Base-by-base conservation (phyloP, 352 stramenopile species). In the Phytophthora nicotianae region DNA sequence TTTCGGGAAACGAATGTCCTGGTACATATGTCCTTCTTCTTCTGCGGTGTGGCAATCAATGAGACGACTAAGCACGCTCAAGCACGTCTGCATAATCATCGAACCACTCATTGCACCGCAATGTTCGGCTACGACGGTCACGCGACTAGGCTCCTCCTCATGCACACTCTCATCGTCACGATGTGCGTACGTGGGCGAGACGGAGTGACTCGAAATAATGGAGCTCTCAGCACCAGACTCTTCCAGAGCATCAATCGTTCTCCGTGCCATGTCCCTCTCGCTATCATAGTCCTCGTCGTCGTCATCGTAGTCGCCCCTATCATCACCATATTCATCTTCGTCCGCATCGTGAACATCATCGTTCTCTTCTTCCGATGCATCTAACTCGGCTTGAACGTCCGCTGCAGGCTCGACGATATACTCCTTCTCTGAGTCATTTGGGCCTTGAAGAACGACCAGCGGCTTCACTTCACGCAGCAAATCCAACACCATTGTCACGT, bases 31-130 rank as follows among this genome's bases (percentile, higher is more conserved):
- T 4, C 83, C 85, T 78, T 95, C 87, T 46, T 93, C 83, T 57
- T 91, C 81, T 4, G 84, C 76, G 16, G 87, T 94, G 43, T 94
- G 84, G 47, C 85, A 93, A 63, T 95, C 85, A 27, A 95, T 86
- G 9, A 95, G 73, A 19, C 86, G 78, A 57, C 83, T 92, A 17
- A 95, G 66, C 5, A 95, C 82, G 54, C 86, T 90, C 51, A 95
- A 71, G 40, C 87, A 95, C 5, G 87, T 93, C 53, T 95, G 87
- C 75, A 93, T 85, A 62, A 95, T 95, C 85, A 93, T 94, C 5
- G 83, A 91, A 9, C 79, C 72, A 57, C 86, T 92, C 82, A 94
- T 94, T 0, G 79, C 71, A 17, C 86, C 86, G 24, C 74, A 90
- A 62, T 92, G 83, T 50, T 94, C 86, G 11, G 81, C 79, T 32